phyloP scores from a whole-genome alignment of 1,284 basidiomycete genomes.

The Heterobasidion annosum region DNA sequence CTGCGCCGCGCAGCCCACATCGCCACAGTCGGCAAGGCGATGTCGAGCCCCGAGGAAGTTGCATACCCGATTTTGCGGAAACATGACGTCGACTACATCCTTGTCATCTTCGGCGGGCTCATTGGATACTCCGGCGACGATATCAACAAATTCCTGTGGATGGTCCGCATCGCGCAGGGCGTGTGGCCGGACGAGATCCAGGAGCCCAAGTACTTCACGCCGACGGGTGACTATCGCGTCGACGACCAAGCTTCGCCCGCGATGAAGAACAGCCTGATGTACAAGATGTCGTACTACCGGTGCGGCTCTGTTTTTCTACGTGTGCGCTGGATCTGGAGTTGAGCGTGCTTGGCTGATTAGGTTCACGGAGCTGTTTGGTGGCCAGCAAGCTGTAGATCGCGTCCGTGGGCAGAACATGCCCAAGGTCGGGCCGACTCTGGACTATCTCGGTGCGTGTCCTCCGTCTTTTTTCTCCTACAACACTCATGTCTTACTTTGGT shows the following conservation, averaged over 20 bases:
- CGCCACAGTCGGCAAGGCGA: conserved; percentile 95
- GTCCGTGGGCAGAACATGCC: conserved; percentile 81
- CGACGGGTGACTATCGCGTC: conserved; percentile 89
- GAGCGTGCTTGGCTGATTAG: conserved; percentile 25
- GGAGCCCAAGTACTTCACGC: conserved; percentile 91
- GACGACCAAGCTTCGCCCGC: conserved; percentile 80
- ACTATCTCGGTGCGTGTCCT: conserved; percentile 66
- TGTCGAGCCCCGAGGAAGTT: conserved; percentile 90
- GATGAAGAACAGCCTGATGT: conserved; percentile 98
- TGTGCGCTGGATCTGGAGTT: conserved; percentile 3
- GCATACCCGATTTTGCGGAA: conserved; percentile 95
- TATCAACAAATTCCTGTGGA: conserved; percentile 99
- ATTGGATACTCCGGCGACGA: conserved; percentile 98
- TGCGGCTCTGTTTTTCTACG: conserved; percentile 23
- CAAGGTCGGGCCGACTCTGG: conserved; percentile 68
- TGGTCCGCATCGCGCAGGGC: conserved; percentile 96
- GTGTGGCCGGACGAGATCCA: conserved; percentile 99
- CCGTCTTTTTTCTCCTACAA: conserved; percentile 6
- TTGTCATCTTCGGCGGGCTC: conserved; percentile 96
- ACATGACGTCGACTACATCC: conserved; percentile 97
- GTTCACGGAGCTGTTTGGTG: conserved; percentile 84
- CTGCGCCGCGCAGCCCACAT: conserved; percentile 61
- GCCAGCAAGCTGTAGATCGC: conserved; percentile 65
- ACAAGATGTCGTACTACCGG: conserved; percentile 97
- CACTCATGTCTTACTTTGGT: conserved; percentile 2